Conservation (phyloP, 176 grass and related monocot genomes). For the Ensete ventricosum region DNA sequence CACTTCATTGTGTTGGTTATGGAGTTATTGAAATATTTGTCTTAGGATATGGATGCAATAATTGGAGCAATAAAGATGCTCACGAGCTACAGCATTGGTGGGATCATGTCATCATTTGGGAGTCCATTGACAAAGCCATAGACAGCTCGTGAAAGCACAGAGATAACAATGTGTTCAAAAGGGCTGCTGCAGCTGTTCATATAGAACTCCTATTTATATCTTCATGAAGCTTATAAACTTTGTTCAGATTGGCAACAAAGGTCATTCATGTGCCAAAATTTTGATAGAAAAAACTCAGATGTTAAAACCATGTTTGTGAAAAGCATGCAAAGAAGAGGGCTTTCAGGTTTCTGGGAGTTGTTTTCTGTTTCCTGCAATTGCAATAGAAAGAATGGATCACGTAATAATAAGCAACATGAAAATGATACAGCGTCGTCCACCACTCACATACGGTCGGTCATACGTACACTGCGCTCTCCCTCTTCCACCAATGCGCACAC, state of each 20-base stretch:
- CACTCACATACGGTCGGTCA: background rate
- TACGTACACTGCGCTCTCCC: background rate
- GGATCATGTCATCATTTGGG: background rate
- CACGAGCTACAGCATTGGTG: background rate
- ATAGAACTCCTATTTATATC: background rate
- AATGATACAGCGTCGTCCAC: background rate
- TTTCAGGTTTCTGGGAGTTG: too few relatives aligned
- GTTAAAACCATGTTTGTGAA: too few relatives aligned
- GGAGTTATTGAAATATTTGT: background rate
- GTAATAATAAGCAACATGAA: background rate
- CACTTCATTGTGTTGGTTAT: background rate
- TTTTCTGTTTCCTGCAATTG: too few relatives aligned
- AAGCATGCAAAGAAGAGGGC: too few relatives aligned
- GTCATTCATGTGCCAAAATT: background rate
- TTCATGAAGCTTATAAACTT: background rate
- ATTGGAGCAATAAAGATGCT: background rate
- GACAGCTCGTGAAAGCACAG: too few relatives aligned
- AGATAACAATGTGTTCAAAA: too few relatives aligned
- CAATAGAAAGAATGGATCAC: background rate
- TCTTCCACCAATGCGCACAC: background rate
- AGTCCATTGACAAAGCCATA: background rate
- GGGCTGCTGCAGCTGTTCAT: too few relatives aligned
- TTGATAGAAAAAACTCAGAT: too few relatives aligned
- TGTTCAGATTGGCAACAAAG: background rate
- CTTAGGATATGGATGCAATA: background rate